phyloP scores from a whole-genome alignment of 768 basidiomycete species.

The Suillus clintonianus region DNA sequence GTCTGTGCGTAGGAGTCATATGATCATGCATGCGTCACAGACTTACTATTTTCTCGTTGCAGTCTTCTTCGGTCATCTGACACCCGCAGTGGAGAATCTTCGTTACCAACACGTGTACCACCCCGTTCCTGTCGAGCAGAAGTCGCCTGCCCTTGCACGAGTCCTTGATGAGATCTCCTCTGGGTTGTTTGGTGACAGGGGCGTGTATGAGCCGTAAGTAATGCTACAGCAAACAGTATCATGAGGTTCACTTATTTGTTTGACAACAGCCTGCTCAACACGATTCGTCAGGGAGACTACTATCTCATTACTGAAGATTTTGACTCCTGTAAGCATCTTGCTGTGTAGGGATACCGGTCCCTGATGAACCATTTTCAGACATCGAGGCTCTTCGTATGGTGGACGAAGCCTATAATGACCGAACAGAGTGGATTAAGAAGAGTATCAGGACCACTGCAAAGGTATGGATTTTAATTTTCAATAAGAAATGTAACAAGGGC shows the following conservation, averaged over 20 bases:
- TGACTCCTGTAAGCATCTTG: slow-evolving; percentile 69
- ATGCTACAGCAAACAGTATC: slow-evolving; percentile 10
- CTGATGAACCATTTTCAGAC: slow-evolving; percentile 43
- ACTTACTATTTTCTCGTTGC: not conserved
- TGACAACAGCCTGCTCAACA: slow-evolving; percentile 61
- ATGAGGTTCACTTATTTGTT: slow-evolving; percentile 18
- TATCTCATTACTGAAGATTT: slow-evolving; percentile 92
- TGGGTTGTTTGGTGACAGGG: slow-evolving; percentile 79
- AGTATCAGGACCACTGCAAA: slow-evolving; percentile 82
- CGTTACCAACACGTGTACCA: slow-evolving; percentile 87
- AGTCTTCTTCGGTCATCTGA: slow-evolving; percentile 92
- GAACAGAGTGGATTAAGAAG: slow-evolving; percentile 89
- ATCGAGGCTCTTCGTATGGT: slow-evolving; percentile 84
- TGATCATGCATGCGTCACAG: not conserved
- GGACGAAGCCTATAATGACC: slow-evolving; percentile 85
- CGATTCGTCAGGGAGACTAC: slow-evolving; percentile 73
- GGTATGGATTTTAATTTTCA: slow-evolving; percentile 32
- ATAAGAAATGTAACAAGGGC: not conserved
- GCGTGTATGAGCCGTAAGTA: slow-evolving; percentile 86
- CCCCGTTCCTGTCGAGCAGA: slow-evolving; percentile 76
- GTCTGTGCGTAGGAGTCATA: slow-evolving; percentile 64
- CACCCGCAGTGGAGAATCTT: slow-evolving; percentile 84
- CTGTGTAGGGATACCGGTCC: not conserved
- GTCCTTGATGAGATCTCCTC: slow-evolving; percentile 76
- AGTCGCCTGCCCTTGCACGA: slow-evolving; percentile 78